These are phyloP conservation scores for Corrigiola litoralis DNA, from an alignment of 179 eudicot genomes.

Conservation along the genomic window DNA sequence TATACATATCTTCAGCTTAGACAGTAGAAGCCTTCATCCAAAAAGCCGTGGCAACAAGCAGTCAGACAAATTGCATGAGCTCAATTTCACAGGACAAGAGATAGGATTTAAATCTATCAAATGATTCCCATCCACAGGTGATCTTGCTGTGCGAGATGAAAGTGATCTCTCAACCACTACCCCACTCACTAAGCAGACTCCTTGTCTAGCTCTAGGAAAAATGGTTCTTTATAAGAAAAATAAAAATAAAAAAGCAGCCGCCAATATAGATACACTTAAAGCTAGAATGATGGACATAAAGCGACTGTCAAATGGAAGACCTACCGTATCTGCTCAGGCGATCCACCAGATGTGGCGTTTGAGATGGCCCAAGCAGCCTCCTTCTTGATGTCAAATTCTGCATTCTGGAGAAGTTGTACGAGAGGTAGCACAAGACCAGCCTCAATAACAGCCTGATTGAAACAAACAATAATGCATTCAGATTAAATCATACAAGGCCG, in stretches of 20 bases:
- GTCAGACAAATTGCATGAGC: no score
- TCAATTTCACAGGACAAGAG: not conserved
- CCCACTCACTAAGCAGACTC: not conserved
- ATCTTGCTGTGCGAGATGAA: not conserved
- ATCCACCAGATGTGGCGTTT: slow-evolving; percentile 81
- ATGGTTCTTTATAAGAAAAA: not conserved
- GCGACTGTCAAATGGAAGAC: not conserved
- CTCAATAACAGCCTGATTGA: slow-evolving; percentile 59
- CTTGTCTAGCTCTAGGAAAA: not conserved
- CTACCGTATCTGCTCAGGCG: slow-evolving; percentile 65
- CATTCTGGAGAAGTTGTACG: slow-evolving; percentile 61
- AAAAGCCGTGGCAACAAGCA: no score
- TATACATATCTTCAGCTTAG: no score
- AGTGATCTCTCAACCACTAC: not conserved
- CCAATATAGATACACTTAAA: not conserved
- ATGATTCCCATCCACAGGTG: not conserved
- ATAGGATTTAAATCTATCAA: not conserved
- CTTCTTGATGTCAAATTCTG: slow-evolving; percentile 74
- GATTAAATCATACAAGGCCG: not conserved
- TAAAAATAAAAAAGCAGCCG: not conserved
- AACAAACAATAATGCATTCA: not conserved
- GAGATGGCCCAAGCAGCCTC: slow-evolving; percentile 86
- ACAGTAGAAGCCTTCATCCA: no score
- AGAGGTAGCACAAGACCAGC: slow-evolving; percentile 53
- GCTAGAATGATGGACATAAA: no score